A percentile compares a stretch with the other conserved stretches of the same genome.
Evolutionary conservation across 2,329 filamentous ascomycete species (phyloP).

Genomic region (Nemania sp.): DNA sequence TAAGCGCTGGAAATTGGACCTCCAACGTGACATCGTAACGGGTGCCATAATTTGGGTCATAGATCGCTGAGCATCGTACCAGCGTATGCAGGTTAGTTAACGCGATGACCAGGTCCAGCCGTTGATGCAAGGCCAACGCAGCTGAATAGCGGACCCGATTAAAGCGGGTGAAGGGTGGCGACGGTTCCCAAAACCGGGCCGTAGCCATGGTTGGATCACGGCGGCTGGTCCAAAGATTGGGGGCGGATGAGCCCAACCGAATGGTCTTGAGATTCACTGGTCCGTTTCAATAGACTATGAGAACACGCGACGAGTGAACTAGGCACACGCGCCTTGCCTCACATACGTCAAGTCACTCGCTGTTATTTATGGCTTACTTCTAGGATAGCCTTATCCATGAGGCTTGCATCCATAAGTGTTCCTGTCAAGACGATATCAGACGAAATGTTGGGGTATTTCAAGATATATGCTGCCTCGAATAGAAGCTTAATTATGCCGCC

Average conservation of each 20-base stretch:
- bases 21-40: conserved; percentile 41
- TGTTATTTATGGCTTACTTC: conserved; percentile 29
- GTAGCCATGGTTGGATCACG: conserved; percentile 40
- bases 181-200: conserved; percentile 39
- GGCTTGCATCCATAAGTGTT: conserved; percentile 27
- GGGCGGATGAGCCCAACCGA: conserved; percentile 48
- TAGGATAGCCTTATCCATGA: conserved; percentile 42
- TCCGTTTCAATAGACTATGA: conserved; percentile 35
- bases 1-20: conserved; percentile 31
- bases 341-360: conserved; percentile 47
- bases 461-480: neutral
- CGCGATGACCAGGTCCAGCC: conserved; percentile 48
- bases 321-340: conserved; percentile 47
- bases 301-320: conserved; percentile 29
- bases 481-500: conserved; percentile 3
- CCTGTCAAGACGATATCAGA: conserved; percentile 26
- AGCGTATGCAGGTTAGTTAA: conserved; percentile 43
- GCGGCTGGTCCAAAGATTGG: conserved; percentile 40
- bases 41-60: conserved; percentile 41
- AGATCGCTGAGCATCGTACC: conserved; percentile 40
- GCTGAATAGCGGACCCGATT: conserved; percentile 40
- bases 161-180: conserved; percentile 33
- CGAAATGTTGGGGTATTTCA: conserved; percentile 19
- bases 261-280: conserved; percentile 49
- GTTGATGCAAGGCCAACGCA: conserved; percentile 52